A percentile compares a stretch with the other conserved stretches of the same genome.
Conservation (phyloP, 2,329 filamentous ascomycete species). For the Apiospora koreana region DNA sequence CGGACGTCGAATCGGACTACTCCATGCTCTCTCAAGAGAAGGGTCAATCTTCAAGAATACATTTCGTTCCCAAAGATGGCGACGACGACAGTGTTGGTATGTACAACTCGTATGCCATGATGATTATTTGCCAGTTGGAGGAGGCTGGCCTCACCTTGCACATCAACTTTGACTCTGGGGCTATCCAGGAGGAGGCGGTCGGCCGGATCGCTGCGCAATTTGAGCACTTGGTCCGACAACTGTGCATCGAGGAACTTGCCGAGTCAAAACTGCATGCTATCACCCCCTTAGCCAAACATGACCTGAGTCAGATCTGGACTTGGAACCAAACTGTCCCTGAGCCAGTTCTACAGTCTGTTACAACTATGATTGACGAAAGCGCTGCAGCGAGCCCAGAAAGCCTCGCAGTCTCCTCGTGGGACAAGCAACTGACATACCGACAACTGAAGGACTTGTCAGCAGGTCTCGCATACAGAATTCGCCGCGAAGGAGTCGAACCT, state of each 20-base stretch:
- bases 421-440: neutral
- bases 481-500: neutral
- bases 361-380: neutral
- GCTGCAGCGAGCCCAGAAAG: neutral
- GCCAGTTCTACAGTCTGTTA: neutral
- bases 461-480: neutral
- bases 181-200: neutral
- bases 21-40: neutral
- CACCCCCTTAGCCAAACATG: neutral
- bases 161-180: neutral
- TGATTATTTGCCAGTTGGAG: neutral
- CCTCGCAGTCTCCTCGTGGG: neutral
- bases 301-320: neutral
- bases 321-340: neutral
- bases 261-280: neutral
- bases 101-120: conserved; percentile 1
- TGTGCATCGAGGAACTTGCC: neutral
- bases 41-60: neutral
- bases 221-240: neutral
- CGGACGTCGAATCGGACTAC: neutral
- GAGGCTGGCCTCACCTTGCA: neutral
- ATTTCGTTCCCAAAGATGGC: neutral
- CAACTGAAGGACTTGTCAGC: neutral
- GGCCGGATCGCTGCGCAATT: neutral
- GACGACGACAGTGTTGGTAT: neutral